A percentile compares a stretch with the other conserved stretches of the same genome.
These are phyloP conservation scores for Zizania latifolia DNA, from an alignment of 176 grass and related monocot genomes.

Conservation along the genomic window DNA sequence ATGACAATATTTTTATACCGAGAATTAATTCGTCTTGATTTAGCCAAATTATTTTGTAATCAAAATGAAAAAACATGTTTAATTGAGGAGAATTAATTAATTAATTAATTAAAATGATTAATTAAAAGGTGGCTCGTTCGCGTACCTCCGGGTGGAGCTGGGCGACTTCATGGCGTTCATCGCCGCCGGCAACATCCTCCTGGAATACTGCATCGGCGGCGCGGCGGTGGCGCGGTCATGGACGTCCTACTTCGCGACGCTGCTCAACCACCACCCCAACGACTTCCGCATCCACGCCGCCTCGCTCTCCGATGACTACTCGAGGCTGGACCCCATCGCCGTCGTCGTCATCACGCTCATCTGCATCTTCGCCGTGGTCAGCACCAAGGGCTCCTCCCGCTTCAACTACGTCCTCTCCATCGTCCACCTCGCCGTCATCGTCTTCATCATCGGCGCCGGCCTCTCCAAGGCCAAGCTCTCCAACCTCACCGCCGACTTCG, in stretches of 20 bases:
- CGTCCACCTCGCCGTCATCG: conserved; percentile 54
- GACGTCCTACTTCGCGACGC: conserved; percentile 94
- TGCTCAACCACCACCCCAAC: conserved; percentile 46
- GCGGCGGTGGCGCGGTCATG: conserved; percentile 63
- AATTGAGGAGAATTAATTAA: too few relatives aligned
- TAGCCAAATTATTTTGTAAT: not conserved
- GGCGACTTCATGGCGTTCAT: conserved; percentile 76
- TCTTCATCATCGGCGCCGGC: conserved; percentile 65
- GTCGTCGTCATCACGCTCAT: conserved; percentile 49
- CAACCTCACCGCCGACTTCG: conserved; percentile 51
- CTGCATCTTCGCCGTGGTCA: conserved; percentile 48
- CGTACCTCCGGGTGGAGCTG: conserved; percentile 67
- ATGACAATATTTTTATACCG: not conserved
- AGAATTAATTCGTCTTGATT: not conserved
- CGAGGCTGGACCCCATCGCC: conserved; percentile 70
- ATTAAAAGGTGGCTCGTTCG: conserved; percentile 80
- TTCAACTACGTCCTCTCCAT: conserved; percentile 89
- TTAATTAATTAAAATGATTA: too few relatives aligned
- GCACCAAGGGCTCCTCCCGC: conserved; percentile 81
- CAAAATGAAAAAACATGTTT: too few relatives aligned
- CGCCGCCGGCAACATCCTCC: conserved; percentile 69
- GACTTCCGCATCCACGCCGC: conserved; percentile 77
- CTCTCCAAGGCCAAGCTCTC: conserved; percentile 33
- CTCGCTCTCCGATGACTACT: conserved; percentile 51
- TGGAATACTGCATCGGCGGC: conserved; percentile 66